Base-by-base conservation (phyloP, 2,329 filamentous ascomycete genomes). In the Botryosphaeria dothidea region DNA sequence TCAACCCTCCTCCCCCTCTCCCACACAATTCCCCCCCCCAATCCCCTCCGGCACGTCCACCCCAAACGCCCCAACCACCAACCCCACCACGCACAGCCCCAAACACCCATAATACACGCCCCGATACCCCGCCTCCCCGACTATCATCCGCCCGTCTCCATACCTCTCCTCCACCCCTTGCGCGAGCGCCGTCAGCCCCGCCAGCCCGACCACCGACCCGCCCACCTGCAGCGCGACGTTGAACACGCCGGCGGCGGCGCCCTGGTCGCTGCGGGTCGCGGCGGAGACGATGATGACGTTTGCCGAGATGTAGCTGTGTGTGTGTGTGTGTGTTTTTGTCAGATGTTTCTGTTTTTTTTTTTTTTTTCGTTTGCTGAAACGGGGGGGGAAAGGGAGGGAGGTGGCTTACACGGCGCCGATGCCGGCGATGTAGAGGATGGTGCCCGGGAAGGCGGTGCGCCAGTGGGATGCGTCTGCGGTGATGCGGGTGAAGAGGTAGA, bases 331-430 rank as follows among this genome's bases (percentile, higher is more conserved):
- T n/a, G n/a, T n/a, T n/a, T n/a, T n/a, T n/a, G n/a, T n/a, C n/a
- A n/a, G n/a, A n/a, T n/a, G n/a, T n/a, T n/a, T n/a, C n/a, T n/a
- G n/a, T n/a, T n/a, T n/a, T n/a, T n/a, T n/a, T n/a, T n/a, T n/a
- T n/a, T n/a, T n/a, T n/a, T n/a, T n/a, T n/a, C n/a, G n/a, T n/a
- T n/a, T n/a, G n/a, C n/a, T n/a, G n/a, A n/a, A n/a, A n/a, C n/a
- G n/a, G n/a, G n/a, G n/a, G n/a, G n/a, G n/a, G n/a, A n/a, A n/a
- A n/a, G n/a, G n/a, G n/a, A n/a, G n/a, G n/a, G n/a, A n/a, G n/a
- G n/a, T n/a, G n/a, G n/a, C n/a, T n/a, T 66, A 64, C 13, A 66
- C 65, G 49, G 51, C 61, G 27, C 65, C 65, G 43, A 66, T 64
- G 43, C 65, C 65, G 9, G 60, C 34, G 21, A 66, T 63, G 34